A percentile compares a stretch with the other conserved stretches of the same genome.
These are phyloP conservation scores for Fusarium nodosum DNA, from an alignment of 2,329 filamentous ascomycete species.

Conservation along the genomic window DNA sequence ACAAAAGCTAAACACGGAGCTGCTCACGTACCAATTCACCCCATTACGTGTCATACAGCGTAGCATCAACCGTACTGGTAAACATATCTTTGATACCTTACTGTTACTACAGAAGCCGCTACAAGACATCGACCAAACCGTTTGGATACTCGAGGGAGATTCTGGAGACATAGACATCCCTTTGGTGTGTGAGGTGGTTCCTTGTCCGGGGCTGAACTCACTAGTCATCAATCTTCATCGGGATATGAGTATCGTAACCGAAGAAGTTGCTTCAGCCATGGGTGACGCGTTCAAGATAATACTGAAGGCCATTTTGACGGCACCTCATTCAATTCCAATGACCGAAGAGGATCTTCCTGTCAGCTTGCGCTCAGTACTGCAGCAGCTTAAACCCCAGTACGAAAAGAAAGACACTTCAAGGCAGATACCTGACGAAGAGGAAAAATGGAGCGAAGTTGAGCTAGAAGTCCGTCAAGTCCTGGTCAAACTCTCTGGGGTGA, in stretches of 20 bases:
- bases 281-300: conserved; percentile 52
- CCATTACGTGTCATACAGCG: conserved; percentile 79
- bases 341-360: conserved; percentile 44
- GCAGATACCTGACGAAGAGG: conserved; percentile 34
- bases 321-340: conserved; percentile 48
- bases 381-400: conserved; percentile 39
- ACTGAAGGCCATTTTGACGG: conserved; percentile 46
- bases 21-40: conserved; percentile 79
- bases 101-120: conserved; percentile 80
- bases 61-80: conserved; percentile 57
- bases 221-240: conserved; percentile 74
- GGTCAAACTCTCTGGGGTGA: conserved; percentile 68
- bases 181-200: conserved; percentile 80
- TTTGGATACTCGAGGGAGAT: conserved; percentile 72
- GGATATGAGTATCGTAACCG: conserved; percentile 60
- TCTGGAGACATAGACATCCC: conserved; percentile 79
- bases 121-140: conserved; percentile 65
- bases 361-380: conserved; percentile 35
- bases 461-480: conserved; percentile 67
- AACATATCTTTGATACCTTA: conserved; percentile 81
- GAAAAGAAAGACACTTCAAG: conserved; percentile 34
- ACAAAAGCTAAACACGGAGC: conserved; percentile 71
- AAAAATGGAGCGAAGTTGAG: conserved; percentile 67
- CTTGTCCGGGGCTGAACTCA: conserved; percentile 64
- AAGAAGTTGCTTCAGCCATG: conserved; percentile 48